These are phyloP conservation scores for Botrytis medusae DNA, from an alignment of 2,329 filamentous ascomycete species.

Conservation along the genomic window DNA sequence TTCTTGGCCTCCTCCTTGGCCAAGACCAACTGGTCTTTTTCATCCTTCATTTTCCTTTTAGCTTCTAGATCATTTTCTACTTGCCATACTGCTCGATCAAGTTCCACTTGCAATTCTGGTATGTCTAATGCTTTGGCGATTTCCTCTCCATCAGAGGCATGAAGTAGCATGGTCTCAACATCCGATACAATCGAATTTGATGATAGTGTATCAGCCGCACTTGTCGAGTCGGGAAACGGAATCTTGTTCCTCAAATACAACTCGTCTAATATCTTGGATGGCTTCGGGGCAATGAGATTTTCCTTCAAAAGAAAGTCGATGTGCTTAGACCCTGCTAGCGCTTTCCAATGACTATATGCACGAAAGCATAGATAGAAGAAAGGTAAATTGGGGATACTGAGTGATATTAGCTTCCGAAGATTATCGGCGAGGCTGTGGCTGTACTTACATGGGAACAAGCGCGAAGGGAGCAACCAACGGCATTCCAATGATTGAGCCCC, in stretches of 20 bases:
- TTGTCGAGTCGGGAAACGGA: slow-evolving; percentile 24
- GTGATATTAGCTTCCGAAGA: slow-evolving; percentile 1
- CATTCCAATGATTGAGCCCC: slow-evolving; percentile 80
- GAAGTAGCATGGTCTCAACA: slow-evolving; percentile 46
- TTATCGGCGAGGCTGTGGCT: neutral
- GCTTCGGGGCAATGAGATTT: slow-evolving; percentile 63
- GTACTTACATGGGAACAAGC: slow-evolving; percentile 76
- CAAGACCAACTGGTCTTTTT: slow-evolving; percentile 30
- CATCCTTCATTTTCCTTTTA: slow-evolving; percentile 33
- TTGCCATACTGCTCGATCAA: slow-evolving; percentile 75
- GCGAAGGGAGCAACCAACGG: slow-evolving; percentile 82
- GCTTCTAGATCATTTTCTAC: slow-evolving; percentile 50
- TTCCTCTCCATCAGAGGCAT: slow-evolving; percentile 53
- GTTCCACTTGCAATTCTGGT: slow-evolving; percentile 68
- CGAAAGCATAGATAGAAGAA: slow-evolving; percentile 96
- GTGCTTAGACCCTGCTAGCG: slow-evolving; percentile 79
- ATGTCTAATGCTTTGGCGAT: slow-evolving; percentile 63
- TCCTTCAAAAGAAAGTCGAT: slow-evolving; percentile 78
- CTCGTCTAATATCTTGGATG: slow-evolving; percentile 69
- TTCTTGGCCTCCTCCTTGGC: slow-evolving; percentile 28
- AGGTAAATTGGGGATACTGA: slow-evolving; percentile 84
- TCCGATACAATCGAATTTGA: slow-evolving; percentile 26
- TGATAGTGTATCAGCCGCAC: slow-evolving; percentile 10
- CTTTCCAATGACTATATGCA: slow-evolving; percentile 89
- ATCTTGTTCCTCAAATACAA: slow-evolving; percentile 56